A percentile compares a stretch with the other conserved stretches of the same genome.
These are phyloP conservation scores for Hericium rajendrae DNA, from an alignment of 768 basidiomycete genomes.

Conservation along the genomic window DNA sequence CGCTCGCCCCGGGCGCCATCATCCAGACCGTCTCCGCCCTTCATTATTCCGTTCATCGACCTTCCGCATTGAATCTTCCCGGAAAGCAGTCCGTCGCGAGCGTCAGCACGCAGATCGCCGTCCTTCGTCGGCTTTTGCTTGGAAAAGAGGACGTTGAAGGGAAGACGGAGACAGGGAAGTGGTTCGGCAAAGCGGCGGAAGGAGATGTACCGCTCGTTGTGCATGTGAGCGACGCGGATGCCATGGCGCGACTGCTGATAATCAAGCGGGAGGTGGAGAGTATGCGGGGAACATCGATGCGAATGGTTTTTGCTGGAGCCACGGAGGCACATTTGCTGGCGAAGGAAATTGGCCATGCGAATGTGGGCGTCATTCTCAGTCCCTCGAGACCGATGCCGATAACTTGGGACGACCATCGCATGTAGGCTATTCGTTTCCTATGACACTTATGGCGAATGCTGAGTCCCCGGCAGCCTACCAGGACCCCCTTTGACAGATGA, in stretches of 20 bases:
- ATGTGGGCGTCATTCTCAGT: slow-evolving; percentile 65
- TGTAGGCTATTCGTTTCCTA: slow-evolving; percentile 31
- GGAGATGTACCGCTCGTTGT: slow-evolving; percentile 58
- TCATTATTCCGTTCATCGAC: slow-evolving; percentile 43
- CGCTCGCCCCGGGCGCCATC: slow-evolving; percentile 33
- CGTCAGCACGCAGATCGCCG: slow-evolving; percentile 75
- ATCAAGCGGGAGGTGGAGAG: slow-evolving; percentile 48
- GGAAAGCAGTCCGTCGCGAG: slow-evolving; percentile 26
- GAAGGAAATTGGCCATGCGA: slow-evolving; percentile 50
- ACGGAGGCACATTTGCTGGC: slow-evolving; percentile 57
- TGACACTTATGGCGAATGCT: not conserved
- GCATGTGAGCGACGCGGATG: slow-evolving; percentile 59
- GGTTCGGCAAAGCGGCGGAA: slow-evolving; percentile 29
- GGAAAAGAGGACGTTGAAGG: slow-evolving; percentile 22
- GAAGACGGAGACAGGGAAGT: slow-evolving; percentile 19
- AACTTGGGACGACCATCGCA: slow-evolving; percentile 55
- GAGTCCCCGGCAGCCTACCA: slow-evolving; percentile 35
- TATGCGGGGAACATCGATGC: slow-evolving; percentile 20
- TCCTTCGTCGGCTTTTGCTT: slow-evolving; percentile 57
- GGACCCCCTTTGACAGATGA: slow-evolving; percentile 55
- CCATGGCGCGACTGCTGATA: slow-evolving; percentile 57
- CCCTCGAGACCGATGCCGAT: slow-evolving; percentile 53
- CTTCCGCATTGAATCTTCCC: slow-evolving; percentile 18
- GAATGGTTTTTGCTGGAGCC: slow-evolving; percentile 46
- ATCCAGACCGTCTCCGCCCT: slow-evolving; percentile 32